Conservation (phyloP, 2,329 filamentous ascomycete species). For the Didymella arachidicola region DNA sequence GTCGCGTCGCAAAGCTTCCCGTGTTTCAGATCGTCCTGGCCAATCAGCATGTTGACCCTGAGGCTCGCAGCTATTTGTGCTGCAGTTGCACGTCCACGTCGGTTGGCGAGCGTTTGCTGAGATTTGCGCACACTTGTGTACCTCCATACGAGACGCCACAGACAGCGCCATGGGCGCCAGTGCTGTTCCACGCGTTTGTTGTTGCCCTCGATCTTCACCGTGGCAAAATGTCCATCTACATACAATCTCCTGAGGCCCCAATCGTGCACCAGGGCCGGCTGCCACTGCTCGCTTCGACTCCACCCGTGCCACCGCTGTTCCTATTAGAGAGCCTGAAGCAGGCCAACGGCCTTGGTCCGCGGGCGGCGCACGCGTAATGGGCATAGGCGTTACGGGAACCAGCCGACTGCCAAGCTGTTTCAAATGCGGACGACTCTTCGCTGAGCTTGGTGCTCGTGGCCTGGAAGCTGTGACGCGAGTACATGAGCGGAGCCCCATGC, state of each 20-base stretch:
- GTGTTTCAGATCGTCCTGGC: slow-evolving; percentile 29
- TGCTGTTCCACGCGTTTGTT: slow-evolving; percentile 14
- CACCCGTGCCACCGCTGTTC: slow-evolving; percentile 20
- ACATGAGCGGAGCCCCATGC: slow-evolving; percentile 39
- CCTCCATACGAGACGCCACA: slow-evolving; percentile 13
- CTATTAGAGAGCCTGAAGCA: slow-evolving; percentile 31
- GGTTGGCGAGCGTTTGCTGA: slow-evolving; percentile 22
- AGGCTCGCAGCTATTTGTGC: slow-evolving; percentile 8
- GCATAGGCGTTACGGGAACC: slow-evolving; percentile 39
- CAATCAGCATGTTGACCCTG: slow-evolving; percentile 25
- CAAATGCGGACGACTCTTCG: slow-evolving; percentile 44
- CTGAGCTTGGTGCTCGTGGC: slow-evolving; percentile 45
- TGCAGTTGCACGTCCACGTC: slow-evolving; percentile 7
- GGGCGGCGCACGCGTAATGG: slow-evolving; percentile 33
- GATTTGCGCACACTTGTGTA: slow-evolving; percentile 15
- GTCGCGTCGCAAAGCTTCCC: slow-evolving; percentile 22
- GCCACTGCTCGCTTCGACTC: slow-evolving; percentile 15
- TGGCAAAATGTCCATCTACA: not conserved
- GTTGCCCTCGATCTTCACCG: slow-evolving; percentile 7
- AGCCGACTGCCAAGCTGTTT: slow-evolving; percentile 48
- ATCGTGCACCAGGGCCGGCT: slow-evolving; percentile 23
- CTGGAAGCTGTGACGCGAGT: slow-evolving; percentile 35
- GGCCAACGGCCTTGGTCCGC: slow-evolving; percentile 34
- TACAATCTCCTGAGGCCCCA: slow-evolving; percentile 31
- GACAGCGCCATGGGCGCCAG: slow-evolving; percentile 10